A percentile compares a stretch with the other conserved stretches of the same genome.
phyloP scores from a whole-genome alignment of 176 grass and related monocot genomes.

The Avena sativa region DNA sequence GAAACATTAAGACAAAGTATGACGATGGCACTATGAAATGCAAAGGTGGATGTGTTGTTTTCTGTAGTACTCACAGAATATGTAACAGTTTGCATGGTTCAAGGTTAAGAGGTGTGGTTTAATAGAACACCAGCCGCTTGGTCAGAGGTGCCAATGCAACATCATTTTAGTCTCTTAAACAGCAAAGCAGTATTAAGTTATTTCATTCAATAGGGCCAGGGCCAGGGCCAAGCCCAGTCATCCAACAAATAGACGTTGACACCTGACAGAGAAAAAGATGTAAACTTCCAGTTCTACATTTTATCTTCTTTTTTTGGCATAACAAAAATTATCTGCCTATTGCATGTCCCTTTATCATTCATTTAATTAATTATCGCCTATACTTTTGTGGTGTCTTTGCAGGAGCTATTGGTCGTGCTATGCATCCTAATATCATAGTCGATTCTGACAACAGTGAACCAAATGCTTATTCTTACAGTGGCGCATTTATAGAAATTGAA shows the following conservation, averaged over 20 bases:
- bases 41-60: too few relatives aligned
- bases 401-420: neutral
- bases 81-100: too few relatives aligned
- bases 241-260: too few relatives aligned
- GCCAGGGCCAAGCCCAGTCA: too few relatives aligned
- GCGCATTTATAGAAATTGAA: neutral
- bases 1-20: too few relatives aligned
- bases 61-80: too few relatives aligned
- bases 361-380: neutral
- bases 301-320: neutral
- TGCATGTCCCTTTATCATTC: neutral
- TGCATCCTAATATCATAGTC: neutral
- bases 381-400: constrained; percentile 4
- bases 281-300: neutral
- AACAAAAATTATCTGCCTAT: neutral
- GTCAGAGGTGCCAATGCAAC: neutral
- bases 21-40: too few relatives aligned
- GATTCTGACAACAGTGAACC: neutral
- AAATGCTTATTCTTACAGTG: neutral
- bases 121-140: neutral
- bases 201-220: too few relatives aligned
- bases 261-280: too few relatives aligned
- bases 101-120: too few relatives aligned
- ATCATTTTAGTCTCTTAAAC: too few relatives aligned
- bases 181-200: too few relatives aligned